These are phyloP conservation scores for Sphaerulina musiva DNA, from an alignment of 2,329 filamentous ascomycete genomes.

Conservation along the genomic window DNA sequence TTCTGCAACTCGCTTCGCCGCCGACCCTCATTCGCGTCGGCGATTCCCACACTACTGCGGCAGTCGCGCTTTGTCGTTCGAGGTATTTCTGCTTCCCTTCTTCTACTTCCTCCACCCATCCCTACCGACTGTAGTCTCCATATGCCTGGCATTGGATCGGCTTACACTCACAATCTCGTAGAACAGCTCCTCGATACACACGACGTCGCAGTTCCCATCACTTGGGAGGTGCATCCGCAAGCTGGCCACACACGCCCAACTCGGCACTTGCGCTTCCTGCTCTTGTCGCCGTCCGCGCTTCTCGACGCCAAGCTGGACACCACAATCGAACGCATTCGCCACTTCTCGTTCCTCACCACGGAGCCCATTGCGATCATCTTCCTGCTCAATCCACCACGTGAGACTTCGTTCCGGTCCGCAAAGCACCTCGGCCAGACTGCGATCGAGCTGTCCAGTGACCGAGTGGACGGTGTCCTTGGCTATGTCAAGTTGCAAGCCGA, in stretches of 20 bases:
- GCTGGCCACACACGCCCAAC: conserved; percentile 8
- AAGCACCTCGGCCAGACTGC: conserved; percentile 1
- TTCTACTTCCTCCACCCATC: neutral
- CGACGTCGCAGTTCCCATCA: conserved; percentile 32
- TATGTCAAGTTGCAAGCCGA: conserved; percentile 28
- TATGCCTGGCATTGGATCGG: neutral
- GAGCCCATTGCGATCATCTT: conserved; percentile 31
- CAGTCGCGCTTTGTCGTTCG: conserved; percentile 24
- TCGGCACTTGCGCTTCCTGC: conserved; percentile 27
- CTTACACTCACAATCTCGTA: conserved; percentile 11
- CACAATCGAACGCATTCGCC: conserved; percentile 30
- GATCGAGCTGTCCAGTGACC: neutral
- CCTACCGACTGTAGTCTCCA: neutral
- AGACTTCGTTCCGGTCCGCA: conserved; percentile 15
- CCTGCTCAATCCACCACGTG: conserved; percentile 22
- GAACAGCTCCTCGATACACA: conserved; percentile 34
- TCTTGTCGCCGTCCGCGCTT: conserved; percentile 29
- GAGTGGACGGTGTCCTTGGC: conserved; percentile 17
- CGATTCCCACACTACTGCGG: conserved; percentile 31
- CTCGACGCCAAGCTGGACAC: conserved; percentile 14
- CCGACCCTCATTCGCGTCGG: conserved; percentile 35
- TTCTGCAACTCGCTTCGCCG: conserved; percentile 40
- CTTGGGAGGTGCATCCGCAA: conserved; percentile 1
- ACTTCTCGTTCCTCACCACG: conserved; percentile 28
- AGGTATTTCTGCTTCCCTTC: neutral